These are phyloP conservation scores for Kwoniella heveanensis DNA, from an alignment of 768 basidiomycete species.

Conservation along the genomic window DNA sequence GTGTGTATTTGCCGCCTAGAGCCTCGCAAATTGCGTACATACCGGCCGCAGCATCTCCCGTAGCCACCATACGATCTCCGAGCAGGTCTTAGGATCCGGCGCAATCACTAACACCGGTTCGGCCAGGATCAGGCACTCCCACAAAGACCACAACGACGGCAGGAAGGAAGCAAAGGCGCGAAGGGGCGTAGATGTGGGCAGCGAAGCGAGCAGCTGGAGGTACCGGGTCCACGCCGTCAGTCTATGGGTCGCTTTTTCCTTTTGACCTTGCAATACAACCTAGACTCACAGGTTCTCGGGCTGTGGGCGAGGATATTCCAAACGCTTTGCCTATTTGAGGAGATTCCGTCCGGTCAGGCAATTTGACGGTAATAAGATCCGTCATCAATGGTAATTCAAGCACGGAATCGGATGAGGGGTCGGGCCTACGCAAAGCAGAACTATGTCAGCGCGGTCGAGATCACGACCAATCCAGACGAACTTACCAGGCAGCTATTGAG, in stretches of 20 bases:
- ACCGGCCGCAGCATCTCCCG: slow-evolving; percentile 83
- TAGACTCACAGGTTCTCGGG: slow-evolving; percentile 8
- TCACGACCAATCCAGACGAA: too few relatives aligned
- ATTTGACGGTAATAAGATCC: slow-evolving; percentile 68
- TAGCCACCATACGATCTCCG: slow-evolving; percentile 87
- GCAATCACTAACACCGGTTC: slow-evolving; percentile 88
- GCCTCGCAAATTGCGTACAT: slow-evolving; percentile 37
- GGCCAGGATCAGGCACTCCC: slow-evolving; percentile 90
- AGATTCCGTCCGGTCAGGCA: slow-evolving; percentile 70
- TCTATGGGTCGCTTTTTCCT: too few relatives aligned
- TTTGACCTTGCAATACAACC: background rate
- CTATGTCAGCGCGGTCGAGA: too few relatives aligned
- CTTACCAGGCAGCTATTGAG: slow-evolving; percentile 81
- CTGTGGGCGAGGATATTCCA: slow-evolving; percentile 54
- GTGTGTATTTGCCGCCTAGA: too few relatives aligned
- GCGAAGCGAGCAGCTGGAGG: slow-evolving; percentile 54
- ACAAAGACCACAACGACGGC: slow-evolving; percentile 61
- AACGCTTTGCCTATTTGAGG: slow-evolving; percentile 73
- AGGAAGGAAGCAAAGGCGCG: slow-evolving; percentile 55
- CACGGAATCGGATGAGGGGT: slow-evolving; percentile 67
- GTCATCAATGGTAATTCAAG: slow-evolving; percentile 84
- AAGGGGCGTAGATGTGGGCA: slow-evolving; percentile 54
- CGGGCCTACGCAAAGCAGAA: too few relatives aligned
- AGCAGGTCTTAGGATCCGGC: slow-evolving; percentile 73
- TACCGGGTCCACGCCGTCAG: too few relatives aligned